phyloP scores from a whole-genome alignment of 2,329 filamentous ascomycete species.

The Drechmeria coniospora region DNA sequence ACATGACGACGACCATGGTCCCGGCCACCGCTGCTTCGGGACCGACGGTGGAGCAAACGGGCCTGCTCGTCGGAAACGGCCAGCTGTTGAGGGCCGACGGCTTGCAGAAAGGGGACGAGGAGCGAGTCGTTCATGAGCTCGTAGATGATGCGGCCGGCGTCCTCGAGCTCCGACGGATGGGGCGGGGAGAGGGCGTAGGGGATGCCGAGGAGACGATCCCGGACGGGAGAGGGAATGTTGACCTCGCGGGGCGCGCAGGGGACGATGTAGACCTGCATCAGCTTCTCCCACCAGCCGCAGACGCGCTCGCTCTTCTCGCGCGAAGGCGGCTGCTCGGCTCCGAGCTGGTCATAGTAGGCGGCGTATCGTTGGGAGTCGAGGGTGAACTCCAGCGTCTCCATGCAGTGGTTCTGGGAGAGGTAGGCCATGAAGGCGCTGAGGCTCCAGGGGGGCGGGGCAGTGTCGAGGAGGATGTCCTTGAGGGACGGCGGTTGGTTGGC shows the following conservation, averaged over 20 bases:
- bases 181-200: constrained; percentile 45
- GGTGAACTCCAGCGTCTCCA: constrained; percentile 93
- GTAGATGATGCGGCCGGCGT: constrained; percentile 76
- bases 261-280: constrained; percentile 80
- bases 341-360: constrained; percentile 34
- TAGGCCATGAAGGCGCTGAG: constrained; percentile 91
- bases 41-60: constrained; percentile 21
- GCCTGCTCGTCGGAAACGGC: constrained; percentile 19
- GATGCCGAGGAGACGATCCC: constrained; percentile 58
- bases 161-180: constrained; percentile 59
- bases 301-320: constrained; percentile 46
- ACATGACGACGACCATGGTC: background rate
- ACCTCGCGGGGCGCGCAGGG: constrained; percentile 77
- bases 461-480: constrained; percentile 75
- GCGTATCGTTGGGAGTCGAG: constrained; percentile 83
- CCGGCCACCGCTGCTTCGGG: constrained; percentile 1
- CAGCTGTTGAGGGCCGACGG: constrained; percentile 24
- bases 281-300: constrained; percentile 68
- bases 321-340: constrained; percentile 20
- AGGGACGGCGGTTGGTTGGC: constrained; percentile 46
- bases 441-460: constrained; percentile 76
- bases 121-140: constrained; percentile 98
- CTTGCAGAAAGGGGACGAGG: constrained; percentile 78
- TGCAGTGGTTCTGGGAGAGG: constrained; percentile 88
- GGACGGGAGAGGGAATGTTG: constrained; percentile 75